Base-by-base conservation (phyloP, 2,329 filamentous ascomycete species). In the Aspergillus tanneri region DNA sequence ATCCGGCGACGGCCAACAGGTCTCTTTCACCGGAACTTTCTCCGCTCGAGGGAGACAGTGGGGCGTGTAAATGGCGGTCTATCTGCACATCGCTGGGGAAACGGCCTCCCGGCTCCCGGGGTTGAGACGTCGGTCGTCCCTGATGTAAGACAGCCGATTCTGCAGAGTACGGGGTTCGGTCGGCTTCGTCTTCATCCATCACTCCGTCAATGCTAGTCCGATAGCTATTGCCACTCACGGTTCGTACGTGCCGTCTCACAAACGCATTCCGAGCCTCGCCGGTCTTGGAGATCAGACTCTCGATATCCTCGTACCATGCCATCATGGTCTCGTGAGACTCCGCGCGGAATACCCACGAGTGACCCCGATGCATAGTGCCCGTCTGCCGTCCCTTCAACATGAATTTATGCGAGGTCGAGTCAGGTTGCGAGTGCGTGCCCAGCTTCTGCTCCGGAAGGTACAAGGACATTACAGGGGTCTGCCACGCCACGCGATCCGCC, bases 361-460 rank as follows among this genome's bases (percentile, higher is more conserved):
- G 83, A 25, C 82, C 82, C 54, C 91, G 88, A 70, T 97, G 93
- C 84, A 97, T 89, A 3, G 87, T 77, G 43, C 93, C 92, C 4
- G 90, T 93, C 72, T 97, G 92, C 51, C 91, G 87, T 36, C 93
- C 93, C 71, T 97, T 99, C 63, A 99, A 84, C 69, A 96, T 90
- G 69, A 99, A 99, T 69, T 99, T 99, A 75, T 96, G 92, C 32
- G 90, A 96, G 10, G 87, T 88, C 10, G 89, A 91, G 40, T 83
- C 85, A 50, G 84, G 83, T 51, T 84, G 81, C 8, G 92, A 96
- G 66, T 95, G 90, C 27, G 91, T 95, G 28, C 93, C 93, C 48
- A 99, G 80, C 68, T 96, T 96, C 72, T 97, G 93, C 60, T 97
- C 93, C 5, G 88, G 88, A 22, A 99, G 81, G 66, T 93, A 95